Conservation (phyloP, 2,329 filamentous ascomycete genomes). For the Ophiostoma piceae region DNA sequence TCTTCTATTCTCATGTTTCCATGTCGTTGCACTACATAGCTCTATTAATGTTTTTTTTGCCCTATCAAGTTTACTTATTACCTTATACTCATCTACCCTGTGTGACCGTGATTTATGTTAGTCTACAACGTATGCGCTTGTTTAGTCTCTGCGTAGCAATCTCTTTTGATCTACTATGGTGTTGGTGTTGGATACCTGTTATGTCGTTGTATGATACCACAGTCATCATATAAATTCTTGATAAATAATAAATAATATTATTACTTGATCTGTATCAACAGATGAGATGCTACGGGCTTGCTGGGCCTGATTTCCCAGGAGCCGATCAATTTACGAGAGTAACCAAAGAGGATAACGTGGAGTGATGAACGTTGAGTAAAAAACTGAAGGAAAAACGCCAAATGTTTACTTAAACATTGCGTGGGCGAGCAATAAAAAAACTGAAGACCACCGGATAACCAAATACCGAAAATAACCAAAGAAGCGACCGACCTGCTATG, state of each 20-base stretch:
- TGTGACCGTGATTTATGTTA: background rate
- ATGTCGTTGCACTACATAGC: background rate
- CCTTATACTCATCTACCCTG: background rate
- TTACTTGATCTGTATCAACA: background rate
- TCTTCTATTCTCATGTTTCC: background rate
- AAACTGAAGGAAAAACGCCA: background rate
- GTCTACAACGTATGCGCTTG: background rate
- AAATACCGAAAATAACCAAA: background rate
- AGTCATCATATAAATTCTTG: too few species aligned
- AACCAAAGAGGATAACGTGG: background rate
- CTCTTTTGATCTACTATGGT: background rate
- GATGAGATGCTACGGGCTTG: slow-evolving; percentile 9
- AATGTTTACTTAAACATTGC: background rate
- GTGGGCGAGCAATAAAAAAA: background rate
- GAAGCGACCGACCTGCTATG: slow-evolving; percentile 2
- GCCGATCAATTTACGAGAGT: background rate
- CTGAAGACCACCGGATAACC: background rate
- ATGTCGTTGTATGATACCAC: background rate
- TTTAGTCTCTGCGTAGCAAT: background rate
- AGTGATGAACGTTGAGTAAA: background rate
- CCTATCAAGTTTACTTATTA: background rate
- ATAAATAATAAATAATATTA: slow-evolving; percentile 6
- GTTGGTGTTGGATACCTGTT: background rate
- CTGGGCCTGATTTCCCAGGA: slow-evolving; percentile 2
- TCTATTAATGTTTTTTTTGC: background rate